Conservation (phyloP, 495 filamentous ascomycete species). For the Tuber umbilicatum region DNA sequence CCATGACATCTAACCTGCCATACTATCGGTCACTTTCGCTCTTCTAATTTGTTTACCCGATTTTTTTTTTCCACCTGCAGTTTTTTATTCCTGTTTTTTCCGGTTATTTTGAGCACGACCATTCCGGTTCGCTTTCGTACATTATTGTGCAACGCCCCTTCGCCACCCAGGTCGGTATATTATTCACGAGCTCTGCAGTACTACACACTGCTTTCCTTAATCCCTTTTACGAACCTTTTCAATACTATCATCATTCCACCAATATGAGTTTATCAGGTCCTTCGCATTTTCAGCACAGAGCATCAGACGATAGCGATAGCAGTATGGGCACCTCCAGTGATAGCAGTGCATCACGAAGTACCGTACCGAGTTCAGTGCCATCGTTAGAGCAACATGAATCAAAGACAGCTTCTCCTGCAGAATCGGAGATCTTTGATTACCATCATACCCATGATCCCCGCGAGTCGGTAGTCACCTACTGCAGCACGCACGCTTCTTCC, state of each 20-base stretch:
- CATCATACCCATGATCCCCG: constrained; percentile 45
- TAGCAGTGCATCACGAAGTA: constrained; percentile 33
- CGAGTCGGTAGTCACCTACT: constrained; percentile 71
- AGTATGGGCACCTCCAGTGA: constrained; percentile 35
- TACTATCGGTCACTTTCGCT: constrained; percentile 28
- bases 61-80: constrained; percentile 13
- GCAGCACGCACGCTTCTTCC: constrained; percentile 62
- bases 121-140: constrained; percentile 14
- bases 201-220: constrained; percentile 21
- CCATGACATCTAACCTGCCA: constrained; percentile 35
- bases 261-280: constrained; percentile 35
- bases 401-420: constrained; percentile 30
- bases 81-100: constrained; percentile 34
- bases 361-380: constrained; percentile 38
- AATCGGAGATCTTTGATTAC: constrained; percentile 36
- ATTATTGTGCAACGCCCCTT: constrained; percentile 22
- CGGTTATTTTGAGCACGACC: constrained; percentile 25
- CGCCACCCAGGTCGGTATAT: constrained; percentile 35
- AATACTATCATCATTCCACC: constrained; percentile 19
- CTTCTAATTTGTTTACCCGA: constrained; percentile 30
- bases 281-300: constrained; percentile 23
- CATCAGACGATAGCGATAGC: constrained; percentile 33
- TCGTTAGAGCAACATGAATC: constrained; percentile 40
- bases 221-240: constrained; percentile 29
- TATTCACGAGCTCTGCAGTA: constrained; percentile 21